Conservation (phyloP, 1,284 basidiomycete species). For the Trichosporon asahii region DNA sequence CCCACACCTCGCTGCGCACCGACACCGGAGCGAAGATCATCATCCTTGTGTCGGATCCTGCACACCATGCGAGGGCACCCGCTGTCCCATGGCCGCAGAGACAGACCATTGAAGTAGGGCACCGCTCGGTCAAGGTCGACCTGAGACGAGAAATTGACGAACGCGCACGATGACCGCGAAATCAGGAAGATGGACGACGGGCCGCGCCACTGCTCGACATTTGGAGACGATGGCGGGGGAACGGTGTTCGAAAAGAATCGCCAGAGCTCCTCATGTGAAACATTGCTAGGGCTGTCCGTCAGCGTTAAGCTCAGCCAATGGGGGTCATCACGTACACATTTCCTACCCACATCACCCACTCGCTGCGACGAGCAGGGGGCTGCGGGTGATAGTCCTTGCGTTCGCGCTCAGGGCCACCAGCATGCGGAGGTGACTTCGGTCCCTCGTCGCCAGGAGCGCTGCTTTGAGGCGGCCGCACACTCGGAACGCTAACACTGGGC, state of each 20-base stretch:
- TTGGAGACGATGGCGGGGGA: slow-evolving; percentile 27
- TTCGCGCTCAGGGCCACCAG: slow-evolving; percentile 27
- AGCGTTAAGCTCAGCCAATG: neutral
- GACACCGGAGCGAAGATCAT: slow-evolving; percentile 84
- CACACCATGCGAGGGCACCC: slow-evolving; percentile 78
- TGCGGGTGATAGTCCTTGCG: slow-evolving; percentile 52
- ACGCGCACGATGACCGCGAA: slow-evolving; percentile 84
- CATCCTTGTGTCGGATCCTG: slow-evolving; percentile 75
- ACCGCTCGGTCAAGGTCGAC: slow-evolving; percentile 67
- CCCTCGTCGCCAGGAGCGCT: slow-evolving; percentile 5
- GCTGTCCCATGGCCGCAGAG: slow-evolving; percentile 58
- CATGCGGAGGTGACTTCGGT: slow-evolving; percentile 3
- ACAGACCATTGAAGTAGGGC: slow-evolving; percentile 60
- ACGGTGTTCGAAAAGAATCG: slow-evolving; percentile 65
- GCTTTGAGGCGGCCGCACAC: neutral
- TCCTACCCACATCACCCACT: slow-evolving; percentile 87
- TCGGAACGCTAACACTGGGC: slow-evolving; percentile 1
- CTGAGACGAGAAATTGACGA: slow-evolving; percentile 78
- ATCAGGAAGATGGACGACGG: slow-evolving; percentile 89
- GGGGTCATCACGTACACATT: slow-evolving; percentile 45
- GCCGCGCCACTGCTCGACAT: slow-evolving; percentile 55
- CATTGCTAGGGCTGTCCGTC: slow-evolving; percentile 58
- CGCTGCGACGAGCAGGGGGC: slow-evolving; percentile 64
- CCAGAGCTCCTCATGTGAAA: slow-evolving; percentile 84
- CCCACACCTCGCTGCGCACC: slow-evolving; percentile 84